These are phyloP conservation scores for Hanseniaspora meyeri DNA, from an alignment of 805 yeast species.

Conservation along the genomic window DNA sequence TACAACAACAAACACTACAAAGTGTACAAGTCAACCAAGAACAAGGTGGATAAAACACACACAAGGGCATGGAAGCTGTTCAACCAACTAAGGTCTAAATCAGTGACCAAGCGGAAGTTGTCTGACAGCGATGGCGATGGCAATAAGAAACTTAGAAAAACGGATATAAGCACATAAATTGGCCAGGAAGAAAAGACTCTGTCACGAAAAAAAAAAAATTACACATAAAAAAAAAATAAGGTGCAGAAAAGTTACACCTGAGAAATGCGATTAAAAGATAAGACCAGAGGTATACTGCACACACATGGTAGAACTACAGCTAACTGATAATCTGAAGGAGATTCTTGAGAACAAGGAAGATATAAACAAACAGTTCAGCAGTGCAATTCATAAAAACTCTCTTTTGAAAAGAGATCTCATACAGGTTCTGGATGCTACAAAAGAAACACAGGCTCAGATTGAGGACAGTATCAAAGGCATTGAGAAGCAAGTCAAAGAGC, in stretches of 20 bases:
- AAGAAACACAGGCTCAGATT: neutral
- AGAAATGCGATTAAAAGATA: too few relatives aligned
- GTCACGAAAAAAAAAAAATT: too few relatives aligned
- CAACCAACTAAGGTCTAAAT: neutral
- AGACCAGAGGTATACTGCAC: neutral
- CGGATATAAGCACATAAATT: neutral
- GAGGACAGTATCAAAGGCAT: neutral
- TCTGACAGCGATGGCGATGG: neutral
- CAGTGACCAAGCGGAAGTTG: neutral
- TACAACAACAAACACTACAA: slow-evolving; percentile 49
- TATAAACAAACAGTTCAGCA: neutral
- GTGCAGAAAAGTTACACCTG: neutral
- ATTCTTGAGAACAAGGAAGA: neutral
- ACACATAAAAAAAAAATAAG: neutral
- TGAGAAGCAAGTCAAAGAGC: neutral
- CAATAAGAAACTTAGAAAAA: neutral
- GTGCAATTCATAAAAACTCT: neutral
- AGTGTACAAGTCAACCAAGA: slow-evolving; percentile 45
- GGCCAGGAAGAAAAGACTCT: neutral
- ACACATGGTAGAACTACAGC: neutral
- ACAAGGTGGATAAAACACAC: slow-evolving; percentile 30
- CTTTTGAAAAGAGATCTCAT: neutral
- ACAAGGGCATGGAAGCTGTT: slow-evolving; percentile 18
- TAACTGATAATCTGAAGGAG: neutral
- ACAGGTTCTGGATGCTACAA: neutral